Percentiles rank a stretch among this genome's conserved stretches.
phyloP scores from a whole-genome alignment of 805 yeast genomes.

The Yamadazyma akitaensis region DNA sequence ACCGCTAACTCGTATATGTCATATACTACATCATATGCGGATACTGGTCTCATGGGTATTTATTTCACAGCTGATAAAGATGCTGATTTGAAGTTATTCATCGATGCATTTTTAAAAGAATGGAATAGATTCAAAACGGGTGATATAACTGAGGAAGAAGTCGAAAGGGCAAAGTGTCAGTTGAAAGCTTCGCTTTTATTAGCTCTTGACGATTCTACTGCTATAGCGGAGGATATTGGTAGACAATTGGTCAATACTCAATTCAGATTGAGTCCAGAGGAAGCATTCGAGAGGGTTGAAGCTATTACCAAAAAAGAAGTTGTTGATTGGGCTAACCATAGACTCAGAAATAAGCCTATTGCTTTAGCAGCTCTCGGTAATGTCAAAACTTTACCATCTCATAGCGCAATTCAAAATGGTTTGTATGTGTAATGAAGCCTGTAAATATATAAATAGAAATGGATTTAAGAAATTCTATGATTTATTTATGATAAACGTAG shows the following conservation, averaged over 20 bases:
- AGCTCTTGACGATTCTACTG: slow-evolving; percentile 91
- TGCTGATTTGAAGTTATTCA: slow-evolving; percentile 60
- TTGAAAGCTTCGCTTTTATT: slow-evolving; percentile 86
- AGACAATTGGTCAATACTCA: slow-evolving; percentile 97
- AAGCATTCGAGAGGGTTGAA: slow-evolving; percentile 72
- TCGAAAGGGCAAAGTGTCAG: slow-evolving; percentile 91
- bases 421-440: slow-evolving; percentile 20
- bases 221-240: slow-evolving; percentile 96
- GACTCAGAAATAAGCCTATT: slow-evolving; percentile 71
- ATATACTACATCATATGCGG: slow-evolving; percentile 94
- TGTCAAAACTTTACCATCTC: slow-evolving; percentile 65
- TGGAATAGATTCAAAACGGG: slow-evolving; percentile 86
- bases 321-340: slow-evolving; percentile 81
- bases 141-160: slow-evolving; percentile 76
- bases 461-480: neutral
- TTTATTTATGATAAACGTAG: neutral
- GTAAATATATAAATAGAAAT: slow-evolving; percentile 7
- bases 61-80: slow-evolving; percentile 82
- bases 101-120: slow-evolving; percentile 75
- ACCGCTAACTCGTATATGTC: slow-evolving; percentile 95
- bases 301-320: slow-evolving; percentile 76
- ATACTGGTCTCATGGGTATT: slow-evolving; percentile 97
- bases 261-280: slow-evolving; percentile 65
- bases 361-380: slow-evolving; percentile 93
- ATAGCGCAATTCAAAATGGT: slow-evolving; percentile 50